Percentiles rank a stretch among this genome's conserved stretches.
Conservation (phyloP, 2,329 filamentous ascomycete species). For the Sporothrix variecibatus region DNA sequence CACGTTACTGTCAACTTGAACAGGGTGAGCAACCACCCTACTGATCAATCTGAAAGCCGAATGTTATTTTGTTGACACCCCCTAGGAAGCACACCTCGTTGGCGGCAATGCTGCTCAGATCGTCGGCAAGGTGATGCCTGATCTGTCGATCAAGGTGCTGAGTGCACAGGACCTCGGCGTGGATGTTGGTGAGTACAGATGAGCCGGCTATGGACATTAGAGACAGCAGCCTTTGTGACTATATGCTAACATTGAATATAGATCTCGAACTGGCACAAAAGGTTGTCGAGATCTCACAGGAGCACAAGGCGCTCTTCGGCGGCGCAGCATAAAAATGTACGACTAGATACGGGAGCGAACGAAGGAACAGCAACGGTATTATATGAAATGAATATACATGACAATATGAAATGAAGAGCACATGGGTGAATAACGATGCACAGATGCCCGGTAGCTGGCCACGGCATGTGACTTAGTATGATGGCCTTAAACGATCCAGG, state of each 20-base stretch:
- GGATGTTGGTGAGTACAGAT: slow-evolving; percentile 60
- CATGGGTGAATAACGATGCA: too few species aligned
- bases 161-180: slow-evolving; percentile 69
- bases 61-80: neutral
- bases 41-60: too few species aligned
- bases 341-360: neutral
- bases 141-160: slow-evolving; percentile 71
- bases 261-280: slow-evolving; percentile 30
- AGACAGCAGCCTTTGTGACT: neutral
- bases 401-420: neutral
- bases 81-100: slow-evolving; percentile 68
- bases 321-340: slow-evolving; percentile 6
- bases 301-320: slow-evolving; percentile 27
- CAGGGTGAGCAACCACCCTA: too few species aligned
- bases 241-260: neutral
- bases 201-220: too few species aligned
- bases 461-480: too few species aligned
- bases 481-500: too few species aligned
- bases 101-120: slow-evolving; percentile 72
- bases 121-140: slow-evolving; percentile 76
- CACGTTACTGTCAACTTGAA: slow-evolving; percentile 74
- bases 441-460: too few species aligned
- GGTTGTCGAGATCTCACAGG: slow-evolving; percentile 31
- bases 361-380: neutral
- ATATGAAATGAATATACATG: neutral